A percentile compares a stretch with the other conserved stretches of the same genome.
These are phyloP conservation scores for Recurvomyces mirabilis DNA, from an alignment of 495 filamentous ascomycete species.

Conservation along the genomic window DNA sequence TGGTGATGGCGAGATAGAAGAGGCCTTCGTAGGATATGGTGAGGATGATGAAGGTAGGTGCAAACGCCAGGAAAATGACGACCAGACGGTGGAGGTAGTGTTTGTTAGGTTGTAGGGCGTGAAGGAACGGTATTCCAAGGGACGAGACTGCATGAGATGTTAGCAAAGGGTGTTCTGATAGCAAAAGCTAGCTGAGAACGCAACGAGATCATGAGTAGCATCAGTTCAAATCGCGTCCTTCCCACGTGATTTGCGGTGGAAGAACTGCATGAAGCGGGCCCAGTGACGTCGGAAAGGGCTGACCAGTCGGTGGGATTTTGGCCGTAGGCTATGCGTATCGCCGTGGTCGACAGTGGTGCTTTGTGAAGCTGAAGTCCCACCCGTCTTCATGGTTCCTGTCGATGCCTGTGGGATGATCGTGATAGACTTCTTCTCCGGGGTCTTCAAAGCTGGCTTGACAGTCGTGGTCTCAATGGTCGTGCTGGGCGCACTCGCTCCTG, in stretches of 20 bases:
- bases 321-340: too few species aligned
- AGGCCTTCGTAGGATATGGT: constrained; percentile 97
- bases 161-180: neutral
- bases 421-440: too few species aligned
- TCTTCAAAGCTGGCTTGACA: too few species aligned
- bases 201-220: constrained; percentile 1
- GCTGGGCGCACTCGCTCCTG: too few species aligned
- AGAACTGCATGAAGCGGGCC: too few species aligned
- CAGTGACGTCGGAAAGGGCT: too few species aligned
- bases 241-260: neutral
- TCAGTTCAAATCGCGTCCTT: neutral
- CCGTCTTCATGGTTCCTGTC: too few species aligned
- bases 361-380: too few species aligned
- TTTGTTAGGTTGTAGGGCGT: constrained; percentile 69
- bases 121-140: constrained; percentile 65
- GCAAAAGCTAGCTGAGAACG: neutral
- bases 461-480: too few species aligned
- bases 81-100: constrained; percentile 85
- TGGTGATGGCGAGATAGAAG: constrained; percentile 85
- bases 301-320: too few species aligned
- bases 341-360: too few species aligned
- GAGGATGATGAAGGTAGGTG: constrained; percentile 88
- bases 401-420: too few species aligned
- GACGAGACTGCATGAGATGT: constrained; percentile 50
- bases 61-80: constrained; percentile 85